A percentile compares a stretch with the other conserved stretches of the same genome.
Conservation (phyloP, 495 filamentous ascomycete species). For the Xylaria nigripes region DNA sequence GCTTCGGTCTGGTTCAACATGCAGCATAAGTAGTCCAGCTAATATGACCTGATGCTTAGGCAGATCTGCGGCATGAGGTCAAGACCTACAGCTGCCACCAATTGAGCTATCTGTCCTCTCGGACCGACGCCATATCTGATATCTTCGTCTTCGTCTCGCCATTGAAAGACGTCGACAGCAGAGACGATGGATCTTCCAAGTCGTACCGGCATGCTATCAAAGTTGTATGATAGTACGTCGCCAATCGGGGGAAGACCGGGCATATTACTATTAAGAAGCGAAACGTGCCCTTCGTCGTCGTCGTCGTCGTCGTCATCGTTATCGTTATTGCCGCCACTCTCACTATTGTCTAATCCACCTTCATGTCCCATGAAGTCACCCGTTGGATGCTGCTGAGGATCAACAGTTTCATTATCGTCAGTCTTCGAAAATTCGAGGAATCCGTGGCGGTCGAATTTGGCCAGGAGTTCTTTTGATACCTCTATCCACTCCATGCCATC, state of each 20-base stretch:
- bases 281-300: constrained; percentile 33
- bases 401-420: constrained; percentile 28
- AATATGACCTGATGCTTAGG: constrained; percentile 25
- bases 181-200: constrained; percentile 20
- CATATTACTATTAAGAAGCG: constrained; percentile 63
- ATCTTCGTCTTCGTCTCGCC: constrained; percentile 50
- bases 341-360: constrained; percentile 8
- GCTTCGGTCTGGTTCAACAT: neutral
- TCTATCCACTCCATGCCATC: constrained; percentile 67
- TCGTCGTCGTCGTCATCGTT: constrained; percentile 14
- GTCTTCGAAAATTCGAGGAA: constrained; percentile 58
- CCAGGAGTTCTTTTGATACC: constrained; percentile 57
- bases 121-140: constrained; percentile 12
- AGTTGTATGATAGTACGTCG: constrained; percentile 53
- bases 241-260: constrained; percentile 64
- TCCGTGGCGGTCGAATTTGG: constrained; percentile 53
- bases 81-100: constrained; percentile 68
- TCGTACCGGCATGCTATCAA: constrained; percentile 46
- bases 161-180: constrained; percentile 53
- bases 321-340: constrained; percentile 19
- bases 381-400: constrained; percentile 10
- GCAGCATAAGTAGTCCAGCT: neutral
- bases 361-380: constrained; percentile 30
- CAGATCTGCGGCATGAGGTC: constrained; percentile 52
- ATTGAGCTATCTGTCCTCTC: constrained; percentile 63